phyloP scores from a whole-genome alignment of 225 moss, liverwort and hornwort species.

The Antitrichia curtipendula region DNA sequence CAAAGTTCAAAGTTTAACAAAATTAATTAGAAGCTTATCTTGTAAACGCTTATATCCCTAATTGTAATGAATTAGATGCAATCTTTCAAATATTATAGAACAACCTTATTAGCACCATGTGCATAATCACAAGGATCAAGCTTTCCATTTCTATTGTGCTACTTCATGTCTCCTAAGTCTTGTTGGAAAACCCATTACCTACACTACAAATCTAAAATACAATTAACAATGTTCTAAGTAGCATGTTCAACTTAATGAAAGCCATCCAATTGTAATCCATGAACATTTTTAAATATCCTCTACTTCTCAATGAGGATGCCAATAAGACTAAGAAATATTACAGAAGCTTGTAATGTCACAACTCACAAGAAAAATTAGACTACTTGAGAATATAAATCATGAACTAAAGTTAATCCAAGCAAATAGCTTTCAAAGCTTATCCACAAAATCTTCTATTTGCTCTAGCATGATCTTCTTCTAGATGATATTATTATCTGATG shows the following conservation, averaged over 20 bases:
- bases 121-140: background rate
- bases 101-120: no score
- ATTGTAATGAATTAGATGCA: background rate
- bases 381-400: background rate
- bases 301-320: background rate
- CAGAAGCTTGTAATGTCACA: background rate
- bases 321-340: background rate
- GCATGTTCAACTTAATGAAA: background rate
- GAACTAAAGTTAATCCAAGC: background rate
- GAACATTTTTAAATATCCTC: background rate
- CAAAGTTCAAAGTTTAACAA: background rate
- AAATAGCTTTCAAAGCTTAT: background rate
- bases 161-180: background rate
- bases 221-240: no score
- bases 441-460: background rate
- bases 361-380: no score
- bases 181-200: no score
- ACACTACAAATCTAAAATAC: background rate
- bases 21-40: fast-evolving
- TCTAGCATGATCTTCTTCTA: background rate
- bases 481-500: no score
- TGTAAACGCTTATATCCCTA: background rate
- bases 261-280: background rate
- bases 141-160: background rate
- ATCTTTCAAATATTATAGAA: background rate